Percentiles rank a stretch among this genome's conserved stretches.
Evolutionary conservation across 2,329 filamentous ascomycete genomes (phyloP).

Genomic region (Aspergillus tamarii): DNA sequence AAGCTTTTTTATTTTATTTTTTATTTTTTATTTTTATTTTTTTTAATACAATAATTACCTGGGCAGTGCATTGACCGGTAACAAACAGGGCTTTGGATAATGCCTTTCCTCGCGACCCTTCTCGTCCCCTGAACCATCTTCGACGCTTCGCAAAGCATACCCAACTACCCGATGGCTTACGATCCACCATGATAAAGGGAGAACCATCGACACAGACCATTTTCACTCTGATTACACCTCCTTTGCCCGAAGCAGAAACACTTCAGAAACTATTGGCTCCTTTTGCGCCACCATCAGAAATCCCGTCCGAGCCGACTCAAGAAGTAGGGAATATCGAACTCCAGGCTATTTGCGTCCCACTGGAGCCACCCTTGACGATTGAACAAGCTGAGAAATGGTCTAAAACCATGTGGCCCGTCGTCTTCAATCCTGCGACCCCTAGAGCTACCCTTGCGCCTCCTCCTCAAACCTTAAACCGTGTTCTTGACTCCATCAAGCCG

Average conservation of each 20-base stretch:
- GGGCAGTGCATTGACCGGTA: background rate
- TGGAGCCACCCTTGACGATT: slow-evolving; percentile 43
- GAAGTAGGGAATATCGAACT: slow-evolving; percentile 26
- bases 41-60: background rate
- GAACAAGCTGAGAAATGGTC: slow-evolving; percentile 49
- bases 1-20: slow-evolving; percentile 11
- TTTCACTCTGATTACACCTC: slow-evolving; percentile 47
- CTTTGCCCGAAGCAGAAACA: slow-evolving; percentile 39
- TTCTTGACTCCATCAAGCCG: slow-evolving; percentile 40
- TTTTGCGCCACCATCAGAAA: slow-evolving; percentile 31
- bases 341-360: slow-evolving; percentile 41
- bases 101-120: slow-evolving; percentile 38
- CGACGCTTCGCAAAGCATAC: slow-evolving; percentile 45
- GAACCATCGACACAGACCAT: slow-evolving; percentile 35
- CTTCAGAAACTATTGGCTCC: slow-evolving; percentile 42
- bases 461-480: slow-evolving; percentile 38
- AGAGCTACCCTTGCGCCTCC: slow-evolving; percentile 48
- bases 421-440: slow-evolving; percentile 49
- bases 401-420: slow-evolving; percentile 46
- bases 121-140: slow-evolving; percentile 40
- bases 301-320: slow-evolving; percentile 9
- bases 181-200: slow-evolving; percentile 24
- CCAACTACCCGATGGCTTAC: slow-evolving; percentile 37
- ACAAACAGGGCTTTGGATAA: slow-evolving; percentile 41
- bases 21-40: no score